A percentile compares a stretch with the other conserved stretches of the same genome.
These are phyloP conservation scores for Coniochaeta sp. DNA, from an alignment of 2,329 filamentous ascomycete species.

Conservation along the genomic window DNA sequence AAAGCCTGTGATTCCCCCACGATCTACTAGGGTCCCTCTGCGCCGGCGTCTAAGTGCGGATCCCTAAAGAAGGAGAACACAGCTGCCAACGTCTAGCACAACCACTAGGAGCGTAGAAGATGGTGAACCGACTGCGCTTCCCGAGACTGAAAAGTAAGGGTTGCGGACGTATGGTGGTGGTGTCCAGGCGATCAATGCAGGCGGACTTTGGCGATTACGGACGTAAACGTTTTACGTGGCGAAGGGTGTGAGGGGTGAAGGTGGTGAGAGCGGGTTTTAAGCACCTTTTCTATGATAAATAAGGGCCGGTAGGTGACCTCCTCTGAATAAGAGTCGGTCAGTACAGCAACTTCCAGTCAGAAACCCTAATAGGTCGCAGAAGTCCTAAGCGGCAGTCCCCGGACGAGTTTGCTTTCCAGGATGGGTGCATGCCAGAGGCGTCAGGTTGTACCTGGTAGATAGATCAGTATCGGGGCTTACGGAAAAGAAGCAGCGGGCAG, in stretches of 20 bases:
- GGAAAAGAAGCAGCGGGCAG: not conserved
- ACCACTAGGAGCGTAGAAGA: not conserved
- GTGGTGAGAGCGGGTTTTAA: not conserved
- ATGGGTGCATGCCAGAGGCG: not conserved
- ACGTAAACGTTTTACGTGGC: not conserved
- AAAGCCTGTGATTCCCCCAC: not conserved
- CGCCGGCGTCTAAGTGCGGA: not conserved
- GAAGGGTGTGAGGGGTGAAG: not conserved
- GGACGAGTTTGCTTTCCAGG: not conserved
- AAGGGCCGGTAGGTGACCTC: not conserved
- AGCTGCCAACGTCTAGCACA: not conserved
- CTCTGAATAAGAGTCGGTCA: not conserved
- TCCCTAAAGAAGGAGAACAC: not conserved
- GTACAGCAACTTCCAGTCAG: not conserved
- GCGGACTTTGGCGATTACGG: not conserved
- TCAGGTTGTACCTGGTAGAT: not conserved
- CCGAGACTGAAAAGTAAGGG: not conserved
- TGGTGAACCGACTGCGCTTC: not conserved
- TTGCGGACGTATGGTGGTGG: not conserved
- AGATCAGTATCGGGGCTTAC: not conserved
- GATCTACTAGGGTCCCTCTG: not conserved
- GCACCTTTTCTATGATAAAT: not conserved
- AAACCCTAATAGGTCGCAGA: not conserved
- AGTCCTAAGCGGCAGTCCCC: not conserved
- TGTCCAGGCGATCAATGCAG: not conserved